phyloP scores from a whole-genome alignment of 164 flowering plant genomes.

The Vitis labrusca region DNA sequence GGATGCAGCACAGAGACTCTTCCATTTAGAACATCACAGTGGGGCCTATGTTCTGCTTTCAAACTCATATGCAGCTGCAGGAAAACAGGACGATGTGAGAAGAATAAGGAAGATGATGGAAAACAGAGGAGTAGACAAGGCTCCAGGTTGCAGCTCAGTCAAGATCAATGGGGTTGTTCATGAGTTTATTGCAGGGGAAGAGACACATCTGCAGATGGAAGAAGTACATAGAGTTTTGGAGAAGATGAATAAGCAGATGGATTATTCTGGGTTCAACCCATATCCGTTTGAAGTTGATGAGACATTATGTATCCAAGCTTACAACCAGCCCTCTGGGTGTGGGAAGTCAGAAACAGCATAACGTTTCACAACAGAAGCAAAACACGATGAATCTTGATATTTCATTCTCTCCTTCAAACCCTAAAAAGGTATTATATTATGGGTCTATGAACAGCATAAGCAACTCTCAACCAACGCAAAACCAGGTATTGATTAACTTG shows the following conservation, averaged over 20 bases:
- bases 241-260: slow-evolving; percentile 35
- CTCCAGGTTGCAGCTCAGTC: slow-evolving; percentile 68
- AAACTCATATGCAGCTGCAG: slow-evolving; percentile 51
- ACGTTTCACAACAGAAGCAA: too few relatives aligned
- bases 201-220: slow-evolving; percentile 42
- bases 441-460: too few relatives aligned
- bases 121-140: slow-evolving; percentile 46
- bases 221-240: slow-evolving; percentile 31
- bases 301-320: too few relatives aligned
- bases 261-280: slow-evolving; percentile 1
- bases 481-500: too few relatives aligned
- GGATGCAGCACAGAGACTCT: slow-evolving; percentile 46
- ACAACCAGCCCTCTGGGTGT: too few relatives aligned
- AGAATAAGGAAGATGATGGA: slow-evolving; percentile 49
- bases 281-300: neutral
- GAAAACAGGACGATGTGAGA: slow-evolving; percentile 41
- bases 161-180: slow-evolving; percentile 52
- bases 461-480: too few relatives aligned
- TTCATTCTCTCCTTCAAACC: too few relatives aligned
- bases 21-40: slow-evolving; percentile 47
- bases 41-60: slow-evolving; percentile 65
- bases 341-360: too few relatives aligned
- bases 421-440: too few relatives aligned
- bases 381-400: too few relatives aligned
- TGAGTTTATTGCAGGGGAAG: slow-evolving; percentile 74